Conservation (phyloP, 2,329 filamentous ascomycete genomes). For the Hymenoscyphus salicellus region DNA sequence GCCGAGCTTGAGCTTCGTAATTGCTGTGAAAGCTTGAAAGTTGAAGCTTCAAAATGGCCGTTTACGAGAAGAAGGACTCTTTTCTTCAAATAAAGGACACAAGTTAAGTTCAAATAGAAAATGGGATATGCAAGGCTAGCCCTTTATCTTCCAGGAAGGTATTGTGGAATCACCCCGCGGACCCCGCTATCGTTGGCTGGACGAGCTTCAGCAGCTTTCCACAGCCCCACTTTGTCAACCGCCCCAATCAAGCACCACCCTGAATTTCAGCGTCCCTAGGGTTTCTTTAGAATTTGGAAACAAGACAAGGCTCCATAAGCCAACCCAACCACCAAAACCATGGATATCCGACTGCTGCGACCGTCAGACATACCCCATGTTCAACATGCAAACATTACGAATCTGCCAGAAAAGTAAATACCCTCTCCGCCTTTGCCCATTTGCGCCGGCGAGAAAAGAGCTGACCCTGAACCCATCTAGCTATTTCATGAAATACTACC, state of each 20-base stretch:
- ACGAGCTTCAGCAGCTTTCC: background rate
- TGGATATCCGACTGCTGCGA: constrained; percentile 88
- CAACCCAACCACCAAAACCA: constrained; percentile 43
- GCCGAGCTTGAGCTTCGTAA: background rate
- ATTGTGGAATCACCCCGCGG: background rate
- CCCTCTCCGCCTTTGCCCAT: background rate
- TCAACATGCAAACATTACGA: constrained; percentile 97
- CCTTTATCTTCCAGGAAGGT: background rate
- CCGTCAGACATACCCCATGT: constrained; percentile 84
- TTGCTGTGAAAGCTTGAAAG: background rate
- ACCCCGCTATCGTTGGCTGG: constrained; percentile 7
- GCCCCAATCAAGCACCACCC: constrained; percentile 13
- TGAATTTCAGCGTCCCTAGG: background rate
- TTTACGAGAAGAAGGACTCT: background rate
- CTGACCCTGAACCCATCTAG: constrained; percentile 15
- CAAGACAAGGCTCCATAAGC: background rate
- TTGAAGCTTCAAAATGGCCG: background rate
- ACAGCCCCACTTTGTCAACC: constrained; percentile 12
- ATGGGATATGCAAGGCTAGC: background rate
- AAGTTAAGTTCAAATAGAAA: background rate
- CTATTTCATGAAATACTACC: constrained; percentile 99
- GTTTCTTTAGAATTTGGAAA: too few relatives aligned
- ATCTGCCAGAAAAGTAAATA: constrained; percentile 80
- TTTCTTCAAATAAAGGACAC: background rate
- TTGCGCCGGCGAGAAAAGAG: constrained; percentile 4